Percentiles rank a stretch among this genome's conserved stretches.
Evolutionary conservation across 768 basidiomycete genomes (phyloP).

Genomic region (Suillus ampliporus): DNA sequence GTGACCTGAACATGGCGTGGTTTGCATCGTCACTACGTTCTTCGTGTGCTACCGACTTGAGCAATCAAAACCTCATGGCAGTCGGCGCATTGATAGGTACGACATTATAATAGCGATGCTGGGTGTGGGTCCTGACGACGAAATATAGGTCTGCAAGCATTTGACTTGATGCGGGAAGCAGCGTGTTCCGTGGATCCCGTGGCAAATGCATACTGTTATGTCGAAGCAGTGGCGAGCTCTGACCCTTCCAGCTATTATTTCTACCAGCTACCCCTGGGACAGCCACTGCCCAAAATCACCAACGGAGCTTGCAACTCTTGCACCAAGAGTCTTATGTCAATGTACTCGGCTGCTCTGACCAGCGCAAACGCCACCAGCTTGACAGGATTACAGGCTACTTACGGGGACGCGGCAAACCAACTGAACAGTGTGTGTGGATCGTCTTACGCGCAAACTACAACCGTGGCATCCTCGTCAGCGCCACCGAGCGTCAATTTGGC

Average conservation of each 20-base stretch:
- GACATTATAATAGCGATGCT: constrained; percentile 19
- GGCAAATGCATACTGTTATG: constrained; percentile 74
- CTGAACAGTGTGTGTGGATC: constrained; percentile 57
- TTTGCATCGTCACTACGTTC: constrained; percentile 55
- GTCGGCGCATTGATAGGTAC: constrained; percentile 60
- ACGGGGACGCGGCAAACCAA: constrained; percentile 50
- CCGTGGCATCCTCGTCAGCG: constrained; percentile 20
- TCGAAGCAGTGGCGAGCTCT: constrained; percentile 60
- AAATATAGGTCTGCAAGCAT: constrained; percentile 62
- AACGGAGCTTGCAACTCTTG: constrained; percentile 67
- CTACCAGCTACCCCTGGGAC: constrained; percentile 71
- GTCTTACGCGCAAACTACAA: constrained; percentile 43
- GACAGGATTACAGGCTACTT: constrained; percentile 51
- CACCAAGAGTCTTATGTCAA: constrained; percentile 59
- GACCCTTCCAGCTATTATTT: constrained; percentile 75
- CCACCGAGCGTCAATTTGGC: constrained; percentile 15
- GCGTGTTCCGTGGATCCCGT: constrained; percentile 65
- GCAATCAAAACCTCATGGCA: constrained; percentile 55
- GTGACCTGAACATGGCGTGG: constrained; percentile 69
- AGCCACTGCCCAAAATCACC: constrained; percentile 53
- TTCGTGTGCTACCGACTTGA: constrained; percentile 63
- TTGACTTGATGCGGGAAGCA: constrained; percentile 60
- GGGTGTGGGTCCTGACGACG: neutral
- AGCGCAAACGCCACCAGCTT: constrained; percentile 39
- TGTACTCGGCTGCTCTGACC: constrained; percentile 54